Base-by-base conservation (phyloP, 2,329 filamentous ascomycete species). In the Penicillium polonicum region DNA sequence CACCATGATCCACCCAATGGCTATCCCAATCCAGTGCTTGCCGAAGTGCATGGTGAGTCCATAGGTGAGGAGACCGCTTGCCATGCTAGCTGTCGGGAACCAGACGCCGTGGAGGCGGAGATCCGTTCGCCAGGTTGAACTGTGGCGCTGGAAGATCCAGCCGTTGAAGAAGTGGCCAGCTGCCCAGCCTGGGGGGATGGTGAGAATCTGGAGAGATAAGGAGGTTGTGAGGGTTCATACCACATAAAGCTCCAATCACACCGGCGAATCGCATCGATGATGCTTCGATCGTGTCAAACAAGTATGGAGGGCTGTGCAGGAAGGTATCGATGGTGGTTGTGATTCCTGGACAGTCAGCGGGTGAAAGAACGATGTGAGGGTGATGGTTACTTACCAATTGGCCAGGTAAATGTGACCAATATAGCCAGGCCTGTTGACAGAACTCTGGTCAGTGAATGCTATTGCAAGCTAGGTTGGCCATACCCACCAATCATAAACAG, bases 341-440 rank as follows among this genome's bases (percentile, higher is more conserved):
- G 51, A 76, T 75, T 21, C 69, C 68, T 69, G 10, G 19, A 35
- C 9, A 17, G 29, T 57, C 42, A 63, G 45, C 38, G 13, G 9
- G 25, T 25, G 33, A 27, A 51, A 25, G 10, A 42, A 48, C 29
- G 17, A 15, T 17, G 2, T 15, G 31, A 33, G 4, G 19, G 15
- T 19, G 17, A n/a, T 19, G 13, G 5, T 19, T 35, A 56, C 65
- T 39, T 56, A 66, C 73, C 73, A 54, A 76, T 75, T 0, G 73
- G 72, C 73, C 72, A 76, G 41, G 67, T 72, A 52, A 74, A 75
- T 25, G 68, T 74, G 15, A 75, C 68, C 66, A 75, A 63, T n/a
- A 67, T 68, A 15, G 70, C 65, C 35, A 75, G 41, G 6, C 62
- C 62, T 63, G 33, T 48, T 19, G 46, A 19, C 59, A 56, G 23